A percentile compares a stretch with the other conserved stretches of the same genome.
phyloP scores from a whole-genome alignment of 2,329 filamentous ascomycete species.

The Cladosporium sp. region DNA sequence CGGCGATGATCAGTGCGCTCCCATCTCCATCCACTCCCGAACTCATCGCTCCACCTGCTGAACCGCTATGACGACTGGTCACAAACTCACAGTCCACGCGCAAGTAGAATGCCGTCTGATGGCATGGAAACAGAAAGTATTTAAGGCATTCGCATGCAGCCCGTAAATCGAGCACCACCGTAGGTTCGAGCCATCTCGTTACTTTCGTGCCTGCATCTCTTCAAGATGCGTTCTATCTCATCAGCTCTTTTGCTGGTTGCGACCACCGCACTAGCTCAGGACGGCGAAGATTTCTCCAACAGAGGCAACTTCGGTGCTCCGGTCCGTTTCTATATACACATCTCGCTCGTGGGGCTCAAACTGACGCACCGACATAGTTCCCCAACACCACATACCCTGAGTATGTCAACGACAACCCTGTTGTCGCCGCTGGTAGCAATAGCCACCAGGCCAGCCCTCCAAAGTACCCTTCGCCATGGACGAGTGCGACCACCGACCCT shows the following conservation, averaged over 20 bases:
- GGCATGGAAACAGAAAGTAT: not conserved
- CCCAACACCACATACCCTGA: conserved; percentile 33
- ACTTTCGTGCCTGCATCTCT: not conserved
- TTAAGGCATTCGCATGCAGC: not conserved
- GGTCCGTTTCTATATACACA: not conserved
- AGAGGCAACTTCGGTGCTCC: conserved; percentile 17
- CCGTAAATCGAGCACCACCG: not conserved
- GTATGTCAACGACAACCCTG: conserved; percentile 28
- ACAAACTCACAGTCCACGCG: not conserved
- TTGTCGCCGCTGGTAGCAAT: conserved; percentile 27
- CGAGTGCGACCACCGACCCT: conserved; percentile 46
- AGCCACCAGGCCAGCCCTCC: conserved; percentile 30
- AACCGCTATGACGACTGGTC: conserved; percentile 7
- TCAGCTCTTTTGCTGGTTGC: conserved; percentile 12
- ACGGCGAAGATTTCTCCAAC: conserved; percentile 10
- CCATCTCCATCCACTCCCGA: conserved; percentile 12
- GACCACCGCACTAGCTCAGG: conserved; percentile 7
- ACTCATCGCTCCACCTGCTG: conserved; percentile 5
- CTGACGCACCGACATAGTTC: conserved; percentile 17
- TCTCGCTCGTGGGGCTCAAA: not conserved
- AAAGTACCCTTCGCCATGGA: conserved; percentile 33
- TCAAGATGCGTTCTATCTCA: conserved; percentile 14
- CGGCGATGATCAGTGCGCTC: not conserved
- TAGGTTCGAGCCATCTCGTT: not conserved
- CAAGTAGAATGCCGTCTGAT: not conserved